Percentiles rank a stretch among this genome's conserved stretches.
phyloP scores from a whole-genome alignment of 768 basidiomycete species.

The Phylloporus sp. region DNA sequence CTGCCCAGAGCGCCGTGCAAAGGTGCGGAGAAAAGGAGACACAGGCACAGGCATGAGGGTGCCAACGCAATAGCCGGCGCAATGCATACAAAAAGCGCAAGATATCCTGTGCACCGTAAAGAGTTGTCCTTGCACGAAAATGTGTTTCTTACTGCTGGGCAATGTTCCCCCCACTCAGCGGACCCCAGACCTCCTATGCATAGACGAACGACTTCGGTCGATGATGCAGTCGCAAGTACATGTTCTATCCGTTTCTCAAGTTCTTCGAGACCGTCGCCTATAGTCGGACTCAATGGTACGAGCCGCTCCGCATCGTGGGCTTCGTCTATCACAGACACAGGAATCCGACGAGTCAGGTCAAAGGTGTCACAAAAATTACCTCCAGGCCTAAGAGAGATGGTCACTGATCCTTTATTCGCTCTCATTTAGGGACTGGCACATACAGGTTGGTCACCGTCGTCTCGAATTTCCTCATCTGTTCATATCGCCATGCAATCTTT shows the following conservation, averaged over 20 bases:
- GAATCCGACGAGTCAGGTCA: conserved; percentile 65
- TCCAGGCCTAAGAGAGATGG: conserved; percentile 35
- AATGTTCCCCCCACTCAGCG: conserved; percentile 63
- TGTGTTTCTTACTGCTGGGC: conserved; percentile 42
- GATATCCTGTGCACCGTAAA: conserved; percentile 46
- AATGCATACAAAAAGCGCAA: conserved; percentile 69
- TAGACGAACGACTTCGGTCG: conserved; percentile 45
- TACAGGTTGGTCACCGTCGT: conserved; percentile 66
- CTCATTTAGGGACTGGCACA: conserved; percentile 30
- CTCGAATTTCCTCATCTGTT: conserved; percentile 86
- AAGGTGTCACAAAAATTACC: conserved; percentile 67
- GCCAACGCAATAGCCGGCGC: conserved; percentile 50
- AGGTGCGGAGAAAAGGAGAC: conserved; percentile 62
- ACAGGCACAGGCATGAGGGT: conserved; percentile 60
- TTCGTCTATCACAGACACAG: conserved; percentile 43
- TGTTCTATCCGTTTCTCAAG: conserved; percentile 29
- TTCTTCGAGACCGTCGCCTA: conserved; percentile 17
- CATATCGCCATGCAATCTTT: conserved; percentile 98
- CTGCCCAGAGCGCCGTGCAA: conserved; percentile 55
- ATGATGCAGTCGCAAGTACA: conserved; percentile 23
- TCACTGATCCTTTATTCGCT: conserved; percentile 6
- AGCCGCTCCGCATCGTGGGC: conserved; percentile 40
- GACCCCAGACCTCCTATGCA: conserved; percentile 62
- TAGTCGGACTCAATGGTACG: conserved; percentile 23
- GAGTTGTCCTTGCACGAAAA: background rate